Evolutionary conservation across 2,329 filamentous ascomycete genomes (phyloP).

Genomic region (Apiospora pterosperma): DNA sequence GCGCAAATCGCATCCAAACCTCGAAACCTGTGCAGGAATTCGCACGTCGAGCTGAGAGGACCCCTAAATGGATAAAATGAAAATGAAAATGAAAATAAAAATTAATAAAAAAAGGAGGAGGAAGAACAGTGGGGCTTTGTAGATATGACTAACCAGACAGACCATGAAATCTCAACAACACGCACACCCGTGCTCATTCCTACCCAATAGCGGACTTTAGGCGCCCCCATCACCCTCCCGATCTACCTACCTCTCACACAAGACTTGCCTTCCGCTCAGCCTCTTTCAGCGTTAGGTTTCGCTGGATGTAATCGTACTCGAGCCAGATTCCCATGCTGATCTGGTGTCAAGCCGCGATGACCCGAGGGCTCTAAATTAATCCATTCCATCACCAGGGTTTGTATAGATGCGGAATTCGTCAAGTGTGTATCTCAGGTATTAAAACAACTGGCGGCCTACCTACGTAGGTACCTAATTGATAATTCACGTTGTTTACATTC

Average conservation of each 20-base stretch:
- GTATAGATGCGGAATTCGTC: neutral
- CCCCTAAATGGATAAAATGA: neutral
- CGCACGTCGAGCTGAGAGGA: neutral
- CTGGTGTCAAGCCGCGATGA: neutral
- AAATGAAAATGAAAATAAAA: neutral
- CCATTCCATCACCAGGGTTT: neutral
- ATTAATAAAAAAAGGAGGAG: neutral
- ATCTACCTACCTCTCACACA: no score
- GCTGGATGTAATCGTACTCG: neutral
- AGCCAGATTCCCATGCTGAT: neutral
- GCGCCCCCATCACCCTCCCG: neutral
- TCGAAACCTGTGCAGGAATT: neutral
- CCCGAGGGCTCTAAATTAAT: neutral
- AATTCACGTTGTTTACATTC: neutral
- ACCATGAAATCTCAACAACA: neutral
- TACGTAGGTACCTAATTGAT: neutral
- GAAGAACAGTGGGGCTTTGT: neutral
- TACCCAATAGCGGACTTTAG: neutral
- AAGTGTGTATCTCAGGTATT: neutral
- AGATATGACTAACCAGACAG: neutral
- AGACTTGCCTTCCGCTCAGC: neutral
- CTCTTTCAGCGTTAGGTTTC: neutral
- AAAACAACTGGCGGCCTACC: no score
- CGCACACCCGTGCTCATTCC: neutral
- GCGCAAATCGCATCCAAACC: conserved; percentile 5